A percentile compares a stretch with the other conserved stretches of the same genome.
Conservation (phyloP, 2,329 filamentous ascomycete species). For the Ascochyta clinopodiicola region DNA sequence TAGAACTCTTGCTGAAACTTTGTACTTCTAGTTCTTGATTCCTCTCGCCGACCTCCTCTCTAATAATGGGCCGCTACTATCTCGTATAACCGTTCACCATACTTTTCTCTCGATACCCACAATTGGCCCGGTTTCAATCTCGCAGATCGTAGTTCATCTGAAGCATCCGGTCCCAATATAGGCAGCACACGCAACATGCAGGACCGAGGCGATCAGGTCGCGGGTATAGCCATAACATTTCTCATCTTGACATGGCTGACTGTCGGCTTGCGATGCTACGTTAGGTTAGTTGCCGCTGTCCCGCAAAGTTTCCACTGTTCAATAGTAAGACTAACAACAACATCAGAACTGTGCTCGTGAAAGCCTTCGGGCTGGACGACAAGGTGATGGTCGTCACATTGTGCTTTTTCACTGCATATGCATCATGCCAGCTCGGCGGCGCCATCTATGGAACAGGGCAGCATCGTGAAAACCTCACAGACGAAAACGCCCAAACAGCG, state of each 20-base stretch:
- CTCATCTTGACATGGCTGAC: conserved; percentile 47
- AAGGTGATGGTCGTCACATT: conserved; percentile 49
- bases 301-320: conserved; percentile 2
- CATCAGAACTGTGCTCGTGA: conserved; percentile 40
- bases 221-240: conserved; percentile 44
- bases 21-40: conserved; percentile 7
- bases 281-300: conserved; percentile 32
- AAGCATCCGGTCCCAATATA: not conserved
- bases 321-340: conserved; percentile 7
- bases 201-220: conserved; percentile 36
- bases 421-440: conserved; percentile 41
- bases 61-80: not conserved
- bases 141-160: conserved; percentile 2
- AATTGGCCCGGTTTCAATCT: not conserved
- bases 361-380: conserved; percentile 50
- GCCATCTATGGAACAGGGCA: conserved; percentile 48
- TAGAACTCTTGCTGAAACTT: conserved; percentile 9
- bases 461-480: conserved; percentile 40
- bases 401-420: conserved; percentile 46
- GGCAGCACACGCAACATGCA: conserved; percentile 22
- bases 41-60: conserved; percentile 1
- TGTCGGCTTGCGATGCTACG: conserved; percentile 48
- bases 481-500: conserved; percentile 33
- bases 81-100: not conserved
- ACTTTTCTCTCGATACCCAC: not conserved